A percentile compares a stretch with the other conserved stretches of the same genome.
Evolutionary conservation across 805 yeast genomes (phyloP).

Genomic region (Wickerhamiella sorbophila): DNA sequence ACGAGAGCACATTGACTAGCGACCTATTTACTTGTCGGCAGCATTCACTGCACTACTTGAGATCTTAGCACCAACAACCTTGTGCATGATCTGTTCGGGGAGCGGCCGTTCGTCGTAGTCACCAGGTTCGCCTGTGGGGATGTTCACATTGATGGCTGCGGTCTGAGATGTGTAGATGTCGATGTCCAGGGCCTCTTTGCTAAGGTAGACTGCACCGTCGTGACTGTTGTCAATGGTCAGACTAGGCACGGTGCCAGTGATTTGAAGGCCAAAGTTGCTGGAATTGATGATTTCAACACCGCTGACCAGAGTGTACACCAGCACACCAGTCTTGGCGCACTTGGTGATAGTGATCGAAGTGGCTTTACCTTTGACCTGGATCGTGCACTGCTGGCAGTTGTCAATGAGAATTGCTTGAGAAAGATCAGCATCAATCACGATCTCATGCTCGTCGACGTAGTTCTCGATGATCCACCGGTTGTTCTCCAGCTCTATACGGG

Average conservation of each 20-base stretch:
- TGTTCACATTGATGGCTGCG: constrained; percentile 73
- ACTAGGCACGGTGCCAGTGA: constrained; percentile 68
- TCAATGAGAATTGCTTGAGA: constrained; percentile 85
- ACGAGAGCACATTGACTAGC: no score
- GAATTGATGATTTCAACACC: constrained; percentile 82
- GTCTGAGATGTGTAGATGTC: constrained; percentile 76
- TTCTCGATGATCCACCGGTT: constrained; percentile 84
- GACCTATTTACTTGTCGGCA: background rate
- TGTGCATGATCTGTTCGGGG: constrained; percentile 85
- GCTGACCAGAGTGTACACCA: constrained; percentile 72
- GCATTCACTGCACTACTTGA: constrained; percentile 31
- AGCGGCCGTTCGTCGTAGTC: constrained; percentile 68
- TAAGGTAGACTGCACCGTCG: constrained; percentile 67
- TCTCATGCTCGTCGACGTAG: constrained; percentile 46
- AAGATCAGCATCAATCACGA: constrained; percentile 66
- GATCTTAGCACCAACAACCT: constrained; percentile 45
- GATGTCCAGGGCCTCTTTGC: constrained; percentile 52
- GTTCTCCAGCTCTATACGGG: constrained; percentile 61
- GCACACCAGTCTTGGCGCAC: constrained; percentile 57
- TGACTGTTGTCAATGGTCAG: constrained; percentile 81
- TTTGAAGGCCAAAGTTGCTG: constrained; percentile 68
- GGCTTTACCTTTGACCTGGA: constrained; percentile 81
- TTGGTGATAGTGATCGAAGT: constrained; percentile 73
- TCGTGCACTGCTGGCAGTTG: constrained; percentile 54
- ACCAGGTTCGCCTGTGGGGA: constrained; percentile 54